Evolutionary conservation across 768 basidiomycete genomes (phyloP).

Genomic region (Hirschioporus abietinus): DNA sequence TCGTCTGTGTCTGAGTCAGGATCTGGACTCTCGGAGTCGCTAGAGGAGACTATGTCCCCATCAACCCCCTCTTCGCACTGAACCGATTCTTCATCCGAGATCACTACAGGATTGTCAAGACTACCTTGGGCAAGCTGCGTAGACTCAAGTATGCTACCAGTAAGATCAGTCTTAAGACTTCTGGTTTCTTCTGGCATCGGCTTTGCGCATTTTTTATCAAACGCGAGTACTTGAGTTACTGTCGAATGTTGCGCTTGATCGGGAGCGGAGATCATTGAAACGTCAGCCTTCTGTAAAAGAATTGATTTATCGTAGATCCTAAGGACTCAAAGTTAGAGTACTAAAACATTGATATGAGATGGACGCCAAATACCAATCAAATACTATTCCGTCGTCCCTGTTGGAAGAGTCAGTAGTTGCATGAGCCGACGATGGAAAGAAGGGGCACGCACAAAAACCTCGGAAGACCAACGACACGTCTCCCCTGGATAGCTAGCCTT

Average conservation of each 20-base stretch:
- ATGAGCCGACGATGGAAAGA: neutral
- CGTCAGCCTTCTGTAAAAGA: neutral
- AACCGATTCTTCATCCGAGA: neutral
- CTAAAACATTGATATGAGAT: neutral
- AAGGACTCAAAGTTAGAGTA: neutral
- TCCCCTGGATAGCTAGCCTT: neutral
- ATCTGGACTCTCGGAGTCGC: neutral
- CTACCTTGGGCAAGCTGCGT: neutral
- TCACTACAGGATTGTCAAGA: neutral
- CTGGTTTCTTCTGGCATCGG: too few species aligned
- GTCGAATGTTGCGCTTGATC: neutral
- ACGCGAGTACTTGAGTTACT: neutral
- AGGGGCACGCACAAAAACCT: neutral
- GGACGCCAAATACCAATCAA: neutral
- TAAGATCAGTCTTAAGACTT: neutral
- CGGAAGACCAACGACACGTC: neutral
- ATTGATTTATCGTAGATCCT: neutral
- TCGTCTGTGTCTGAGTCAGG: neutral
- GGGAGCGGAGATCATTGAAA: neutral
- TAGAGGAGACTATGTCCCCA: too few species aligned
- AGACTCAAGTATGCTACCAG: neutral
- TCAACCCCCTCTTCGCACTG: too few species aligned
- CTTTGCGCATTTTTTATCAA: neutral
- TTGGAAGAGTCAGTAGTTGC: neutral
- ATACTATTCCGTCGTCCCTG: neutral